Evolutionary conservation across 805 yeast species (phyloP), one percentile per base, ranked within the genome.

Genomic region (Metschnikowia shivogae): DNA sequence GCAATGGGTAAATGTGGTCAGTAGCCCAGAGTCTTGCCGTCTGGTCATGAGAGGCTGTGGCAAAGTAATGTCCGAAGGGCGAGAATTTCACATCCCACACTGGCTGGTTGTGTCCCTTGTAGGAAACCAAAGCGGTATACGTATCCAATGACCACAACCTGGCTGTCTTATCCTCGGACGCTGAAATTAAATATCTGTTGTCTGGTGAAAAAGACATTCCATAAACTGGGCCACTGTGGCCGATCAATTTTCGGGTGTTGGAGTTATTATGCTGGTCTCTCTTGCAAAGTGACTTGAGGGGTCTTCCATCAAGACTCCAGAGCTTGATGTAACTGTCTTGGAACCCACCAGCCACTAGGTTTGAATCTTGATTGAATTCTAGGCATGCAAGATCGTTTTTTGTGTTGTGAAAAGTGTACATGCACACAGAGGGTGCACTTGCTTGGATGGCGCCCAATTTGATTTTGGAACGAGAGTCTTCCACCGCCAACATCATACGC

Each of bases 21-120:
- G 96, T 89, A 22, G 96, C 89, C 99, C 99, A 93, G 45, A 93
- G 73, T 50, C 98, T 77, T 1, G 98, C 98, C 0, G 99, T 93
- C 63, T 90, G 97, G 62, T 93, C 99, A 61, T 90, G 97, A 2
- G 97, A 88, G 0, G 95, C 97, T 0, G 97, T 90, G n/a, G 95
- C 97, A 65, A 93, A 93, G 68, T 93, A 93, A 67, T 93, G 98
- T 5, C 99, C 99, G 57, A 86, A 70, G 2, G 99, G 99, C 2
- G 96, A 83, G 60, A 89, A 93, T 56, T 85, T 79, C 6, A 93
- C 97, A 62, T 93, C 98, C 99, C 99, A 93, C 24, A 93, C 86
- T 1, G 99, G 98, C 55, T 88, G 95, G 58, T 83, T 88, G 61
- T 93, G 99, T 7, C 98, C 97, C 63, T 88, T 89, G 68, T 93